A percentile compares a stretch with the other conserved stretches of the same genome.
phyloP scores from a whole-genome alignment of 345 rosid genomes.

The Populus ilicifolia region DNA sequence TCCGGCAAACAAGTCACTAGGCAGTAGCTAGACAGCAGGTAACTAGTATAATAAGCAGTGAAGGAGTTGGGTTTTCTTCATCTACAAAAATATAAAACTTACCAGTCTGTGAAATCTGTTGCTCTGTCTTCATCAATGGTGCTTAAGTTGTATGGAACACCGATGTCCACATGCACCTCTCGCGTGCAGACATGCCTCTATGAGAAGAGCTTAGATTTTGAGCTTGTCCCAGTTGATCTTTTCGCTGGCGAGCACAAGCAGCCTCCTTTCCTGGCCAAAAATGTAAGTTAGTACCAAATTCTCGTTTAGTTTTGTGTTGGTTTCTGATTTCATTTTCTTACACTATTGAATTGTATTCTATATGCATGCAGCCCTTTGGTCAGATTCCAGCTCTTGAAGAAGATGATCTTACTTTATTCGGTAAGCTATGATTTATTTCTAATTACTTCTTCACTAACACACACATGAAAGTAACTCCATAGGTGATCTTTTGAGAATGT shows the following conservation, averaged over 20 bases:
- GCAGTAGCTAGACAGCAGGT: neutral
- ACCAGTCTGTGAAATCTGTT: neutral
- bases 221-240: slow-evolving; percentile 62
- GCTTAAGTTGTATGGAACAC: slow-evolving; percentile 61
- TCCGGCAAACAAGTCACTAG: neutral
- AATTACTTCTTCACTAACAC: neutral
- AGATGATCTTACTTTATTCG: slow-evolving; percentile 66
- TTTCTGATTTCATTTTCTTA: neutral
- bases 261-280: slow-evolving; percentile 57
- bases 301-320: neutral
- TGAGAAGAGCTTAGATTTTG: slow-evolving; percentile 67
- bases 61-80: neutral
- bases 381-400: slow-evolving; percentile 81
- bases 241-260: slow-evolving; percentile 60
- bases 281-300: slow-evolving; percentile 29
- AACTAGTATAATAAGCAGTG: neutral
- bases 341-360: neutral
- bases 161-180: slow-evolving; percentile 64
- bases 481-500: no score
- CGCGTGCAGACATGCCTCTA: slow-evolving; percentile 61
- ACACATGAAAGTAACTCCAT: no score
- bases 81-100: no score
- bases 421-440: slow-evolving; percentile 24
- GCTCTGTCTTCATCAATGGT: slow-evolving; percentile 32
- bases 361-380: slow-evolving; percentile 46